Conservation (phyloP, 176 grass and related monocot species). For the Aegilops sharonensis region DNA sequence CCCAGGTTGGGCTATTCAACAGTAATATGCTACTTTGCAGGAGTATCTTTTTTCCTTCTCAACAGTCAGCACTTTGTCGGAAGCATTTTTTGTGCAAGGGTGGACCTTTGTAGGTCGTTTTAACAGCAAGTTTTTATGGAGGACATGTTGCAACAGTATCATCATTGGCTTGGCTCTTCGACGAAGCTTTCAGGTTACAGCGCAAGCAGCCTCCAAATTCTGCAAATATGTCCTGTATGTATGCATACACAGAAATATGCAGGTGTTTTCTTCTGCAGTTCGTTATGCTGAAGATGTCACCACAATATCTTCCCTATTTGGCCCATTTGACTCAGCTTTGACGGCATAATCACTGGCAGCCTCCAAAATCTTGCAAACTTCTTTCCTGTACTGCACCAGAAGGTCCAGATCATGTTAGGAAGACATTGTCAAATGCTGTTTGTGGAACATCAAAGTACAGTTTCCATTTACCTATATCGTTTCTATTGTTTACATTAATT, state of each 20-base stretch:
- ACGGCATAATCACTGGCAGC: slow-evolving; percentile 58
- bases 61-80: background rate
- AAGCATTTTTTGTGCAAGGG: slow-evolving; percentile 9
- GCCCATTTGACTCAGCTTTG: slow-evolving; percentile 34
- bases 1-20: slow-evolving; percentile 25
- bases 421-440: slow-evolving; percentile 29
- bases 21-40: slow-evolving; percentile 17
- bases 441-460: slow-evolving; percentile 18
- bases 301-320: slow-evolving; percentile 35
- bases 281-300: slow-evolving; percentile 36
- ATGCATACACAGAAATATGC: background rate
- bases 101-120: slow-evolving; percentile 4
- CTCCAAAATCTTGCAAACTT: slow-evolving; percentile 75
- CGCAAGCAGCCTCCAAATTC: slow-evolving; percentile 38
- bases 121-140: slow-evolving; percentile 20
- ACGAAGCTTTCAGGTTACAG: slow-evolving; percentile 32
- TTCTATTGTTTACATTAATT: slow-evolving; percentile 17
- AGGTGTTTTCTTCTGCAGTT: slow-evolving; percentile 18
- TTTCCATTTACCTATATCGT: background rate
- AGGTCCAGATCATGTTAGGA: slow-evolving; percentile 23
- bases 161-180: slow-evolving; percentile 23
- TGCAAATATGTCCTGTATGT: slow-evolving; percentile 50
- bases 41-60: slow-evolving; percentile 13
- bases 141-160: slow-evolving; percentile 3
- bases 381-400: slow-evolving; percentile 77